phyloP scores from a whole-genome alignment of 495 filamentous ascomycete species.

The Xylaria longipes region DNA sequence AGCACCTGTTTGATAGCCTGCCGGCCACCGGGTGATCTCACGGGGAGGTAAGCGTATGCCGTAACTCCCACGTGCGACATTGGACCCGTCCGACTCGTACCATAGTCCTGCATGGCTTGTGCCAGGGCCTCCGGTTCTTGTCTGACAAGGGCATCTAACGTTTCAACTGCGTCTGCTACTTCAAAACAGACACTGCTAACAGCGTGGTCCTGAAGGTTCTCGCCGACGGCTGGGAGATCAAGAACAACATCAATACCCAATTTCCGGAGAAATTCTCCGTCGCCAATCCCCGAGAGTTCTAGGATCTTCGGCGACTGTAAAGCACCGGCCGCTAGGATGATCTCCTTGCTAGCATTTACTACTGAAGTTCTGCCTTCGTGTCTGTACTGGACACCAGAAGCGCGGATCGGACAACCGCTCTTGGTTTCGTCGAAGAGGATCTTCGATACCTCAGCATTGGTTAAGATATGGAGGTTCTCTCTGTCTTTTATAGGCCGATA shows the following conservation, averaged over 20 bases:
- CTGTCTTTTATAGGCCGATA: slow-evolving; percentile 42
- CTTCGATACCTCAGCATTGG: slow-evolving; percentile 51
- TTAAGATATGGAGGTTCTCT: slow-evolving; percentile 49
- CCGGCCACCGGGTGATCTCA: slow-evolving; percentile 24
- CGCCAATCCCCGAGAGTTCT: slow-evolving; percentile 78
- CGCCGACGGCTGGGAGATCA: slow-evolving; percentile 76
- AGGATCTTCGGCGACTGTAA: slow-evolving; percentile 65
- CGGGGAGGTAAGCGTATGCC: slow-evolving; percentile 75
- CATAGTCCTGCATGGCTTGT: slow-evolving; percentile 30
- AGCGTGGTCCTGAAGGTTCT: slow-evolving; percentile 64
- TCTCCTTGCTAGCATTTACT: slow-evolving; percentile 44
- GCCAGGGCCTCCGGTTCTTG: slow-evolving; percentile 65
- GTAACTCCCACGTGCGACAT: slow-evolving; percentile 68
- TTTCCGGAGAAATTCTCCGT: slow-evolving; percentile 61
- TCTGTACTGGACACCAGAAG: background rate
- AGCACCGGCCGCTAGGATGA: slow-evolving; percentile 64
- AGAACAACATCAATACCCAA: slow-evolving; percentile 69
- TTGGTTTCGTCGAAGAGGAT: slow-evolving; percentile 44
- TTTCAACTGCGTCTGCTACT: slow-evolving; percentile 60
- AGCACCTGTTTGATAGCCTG: slow-evolving; percentile 30
- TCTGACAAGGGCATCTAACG: slow-evolving; percentile 74
- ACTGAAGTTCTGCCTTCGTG: background rate
- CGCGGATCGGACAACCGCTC: slow-evolving; percentile 21
- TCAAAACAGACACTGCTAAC: slow-evolving; percentile 47
- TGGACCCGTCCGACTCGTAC: slow-evolving; percentile 28